These are phyloP conservation scores for Eucalyptus cloeziana DNA, from an alignment of 345 rosid species.

Conservation along the genomic window DNA sequence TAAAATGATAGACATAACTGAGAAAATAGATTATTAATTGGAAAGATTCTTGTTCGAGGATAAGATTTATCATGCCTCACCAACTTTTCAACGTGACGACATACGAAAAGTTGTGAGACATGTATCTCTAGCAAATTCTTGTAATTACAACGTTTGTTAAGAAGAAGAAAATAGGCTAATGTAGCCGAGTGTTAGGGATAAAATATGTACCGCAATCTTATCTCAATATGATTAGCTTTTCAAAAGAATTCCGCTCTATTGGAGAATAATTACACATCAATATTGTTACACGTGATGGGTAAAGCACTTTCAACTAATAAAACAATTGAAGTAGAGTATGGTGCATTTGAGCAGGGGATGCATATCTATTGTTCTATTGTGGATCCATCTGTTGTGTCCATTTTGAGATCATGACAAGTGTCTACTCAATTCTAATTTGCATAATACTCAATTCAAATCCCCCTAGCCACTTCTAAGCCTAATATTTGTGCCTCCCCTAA, in stretches of 20 bases:
- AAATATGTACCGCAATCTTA: not conserved
- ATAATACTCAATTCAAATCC: not conserved
- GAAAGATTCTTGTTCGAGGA: not conserved
- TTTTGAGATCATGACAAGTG: not conserved
- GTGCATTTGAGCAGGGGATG: not conserved
- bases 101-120: accelerated
- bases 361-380: not conserved
- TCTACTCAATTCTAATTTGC: not conserved
- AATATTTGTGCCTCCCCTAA: not conserved
- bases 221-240: not conserved
- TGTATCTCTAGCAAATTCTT: not conserved
- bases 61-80: not conserved
- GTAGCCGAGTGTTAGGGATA: not conserved
- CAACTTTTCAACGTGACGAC: not conserved
- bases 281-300: accelerated
- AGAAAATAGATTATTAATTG: not conserved
- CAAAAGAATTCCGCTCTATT: not conserved
- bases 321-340: accelerated
- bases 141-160: not conserved
- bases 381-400: not conserved
- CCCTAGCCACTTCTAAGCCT: not conserved
- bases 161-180: not conserved
- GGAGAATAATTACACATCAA: accelerated
- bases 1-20: not conserved
- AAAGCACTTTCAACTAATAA: accelerated